Conservation (phyloP, 2,329 filamentous ascomycete species). For the Sporothrix pallida region DNA sequence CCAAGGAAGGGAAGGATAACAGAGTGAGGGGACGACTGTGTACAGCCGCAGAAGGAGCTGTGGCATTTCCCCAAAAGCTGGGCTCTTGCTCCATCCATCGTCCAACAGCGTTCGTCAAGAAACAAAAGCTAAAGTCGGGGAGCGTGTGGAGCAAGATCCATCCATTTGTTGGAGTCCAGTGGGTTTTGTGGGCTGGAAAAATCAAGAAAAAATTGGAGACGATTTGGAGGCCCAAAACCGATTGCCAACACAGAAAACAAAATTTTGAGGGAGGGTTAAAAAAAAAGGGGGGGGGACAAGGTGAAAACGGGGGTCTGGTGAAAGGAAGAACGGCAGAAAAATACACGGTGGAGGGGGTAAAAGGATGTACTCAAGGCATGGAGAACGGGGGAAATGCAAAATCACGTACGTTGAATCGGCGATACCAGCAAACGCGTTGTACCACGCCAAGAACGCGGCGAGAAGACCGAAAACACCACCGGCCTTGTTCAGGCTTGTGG, state of each 20-base stretch:
- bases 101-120: background rate
- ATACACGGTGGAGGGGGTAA: background rate
- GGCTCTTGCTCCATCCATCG: background rate
- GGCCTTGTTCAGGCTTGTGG: conserved; percentile 64
- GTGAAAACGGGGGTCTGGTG: too few relatives aligned
- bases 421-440: conserved; percentile 82
- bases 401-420: conserved; percentile 68
- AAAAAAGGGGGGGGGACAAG: background rate
- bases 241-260: background rate
- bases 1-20: too few relatives aligned
- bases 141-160: background rate
- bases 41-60: background rate
- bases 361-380: background rate
- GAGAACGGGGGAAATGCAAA: background rate
- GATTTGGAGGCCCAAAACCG: conserved; percentile 6
- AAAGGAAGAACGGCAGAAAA: background rate
- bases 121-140: background rate
- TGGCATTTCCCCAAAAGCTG: background rate
- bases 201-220: conserved; percentile 24
- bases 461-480: conserved; percentile 82
- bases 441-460: conserved; percentile 84
- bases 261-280: background rate
- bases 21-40: too few relatives aligned
- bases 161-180: background rate
- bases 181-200: background rate